Conservation (phyloP, 495 filamentous ascomycete genomes). For the Saxophila tyrrhenica region DNA sequence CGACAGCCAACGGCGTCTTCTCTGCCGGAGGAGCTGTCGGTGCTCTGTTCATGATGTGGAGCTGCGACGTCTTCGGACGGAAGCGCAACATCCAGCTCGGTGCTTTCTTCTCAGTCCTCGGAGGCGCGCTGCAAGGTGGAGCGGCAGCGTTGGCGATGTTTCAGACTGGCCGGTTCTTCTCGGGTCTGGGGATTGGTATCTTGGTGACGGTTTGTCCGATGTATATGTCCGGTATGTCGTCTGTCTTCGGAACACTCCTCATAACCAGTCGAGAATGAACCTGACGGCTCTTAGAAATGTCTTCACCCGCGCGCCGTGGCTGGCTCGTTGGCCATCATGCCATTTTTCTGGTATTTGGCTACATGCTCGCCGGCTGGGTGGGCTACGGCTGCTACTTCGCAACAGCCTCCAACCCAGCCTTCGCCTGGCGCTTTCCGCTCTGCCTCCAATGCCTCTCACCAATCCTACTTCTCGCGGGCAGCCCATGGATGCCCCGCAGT, state of each 20-base stretch:
- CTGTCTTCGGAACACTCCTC: too few species aligned
- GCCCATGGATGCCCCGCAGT: conserved; percentile 7
- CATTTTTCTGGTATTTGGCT: conserved; percentile 15
- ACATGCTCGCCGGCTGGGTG: conserved; percentile 13
- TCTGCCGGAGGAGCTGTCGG: conserved; percentile 14
- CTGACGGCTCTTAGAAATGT: too few species aligned
- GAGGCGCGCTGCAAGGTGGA: conserved; percentile 14
- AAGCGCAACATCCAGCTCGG: conserved; percentile 16
- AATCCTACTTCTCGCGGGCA: conserved; percentile 9
- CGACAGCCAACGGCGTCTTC: conserved; percentile 16
- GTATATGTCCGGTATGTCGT: conserved; percentile 17
- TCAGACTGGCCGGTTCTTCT: conserved; percentile 11
- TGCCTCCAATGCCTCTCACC: conserved; percentile 10
- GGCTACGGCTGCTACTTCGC: conserved; percentile 17
- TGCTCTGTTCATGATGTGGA: conserved; percentile 15
- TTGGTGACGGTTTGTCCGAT: conserved; percentile 15
- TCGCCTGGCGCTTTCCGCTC: conserved; percentile 16
- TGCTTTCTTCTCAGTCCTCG: conserved; percentile 6
- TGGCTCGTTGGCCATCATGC: conserved; percentile 13
- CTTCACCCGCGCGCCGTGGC: conserved; percentile 12
- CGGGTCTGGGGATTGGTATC: conserved; percentile 11
- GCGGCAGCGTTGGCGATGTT: conserved; percentile 16
- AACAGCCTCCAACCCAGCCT: conserved; percentile 1
- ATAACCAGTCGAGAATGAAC: too few species aligned
- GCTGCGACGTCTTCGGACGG: conserved; percentile 7